Conservation (phyloP, 1,139 yeast genomes). For the Schizosaccharomyces versatilis region DNA sequence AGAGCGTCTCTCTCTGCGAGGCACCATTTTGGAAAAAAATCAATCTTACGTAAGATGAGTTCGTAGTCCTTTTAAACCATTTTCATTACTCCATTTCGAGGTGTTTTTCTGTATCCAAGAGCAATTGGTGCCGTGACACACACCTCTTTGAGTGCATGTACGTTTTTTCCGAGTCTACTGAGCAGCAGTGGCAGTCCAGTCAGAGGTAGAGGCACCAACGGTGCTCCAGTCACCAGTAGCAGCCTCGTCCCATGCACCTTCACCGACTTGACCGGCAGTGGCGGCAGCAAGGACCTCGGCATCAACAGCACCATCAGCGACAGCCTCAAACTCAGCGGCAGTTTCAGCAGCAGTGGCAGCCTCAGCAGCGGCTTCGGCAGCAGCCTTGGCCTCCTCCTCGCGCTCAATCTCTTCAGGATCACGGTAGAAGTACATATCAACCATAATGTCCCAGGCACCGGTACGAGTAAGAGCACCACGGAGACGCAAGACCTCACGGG, state of each 20-base stretch:
- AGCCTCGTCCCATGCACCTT: background rate
- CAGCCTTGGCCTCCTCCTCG: constrained; percentile 45
- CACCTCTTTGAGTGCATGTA: no score
- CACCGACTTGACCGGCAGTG: constrained; percentile 3
- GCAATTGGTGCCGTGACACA: no score
- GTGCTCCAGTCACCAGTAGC: constrained; percentile 2
- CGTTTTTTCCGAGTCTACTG: no score
- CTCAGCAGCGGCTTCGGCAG: constrained; percentile 25
- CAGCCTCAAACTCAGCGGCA: constrained; percentile 27
- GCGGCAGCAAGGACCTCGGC: constrained; percentile 2
- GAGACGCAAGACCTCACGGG: constrained; percentile 98
- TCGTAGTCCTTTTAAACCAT: no score
- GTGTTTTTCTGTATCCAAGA: no score
- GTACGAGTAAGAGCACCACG: constrained; percentile 95
- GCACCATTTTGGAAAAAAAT: no score
- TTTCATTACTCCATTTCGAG: no score
- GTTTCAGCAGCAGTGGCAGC: constrained; percentile 30
- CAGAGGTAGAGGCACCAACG: constrained; percentile 1
- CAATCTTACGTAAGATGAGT: no score
- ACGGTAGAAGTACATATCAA: constrained; percentile 98
- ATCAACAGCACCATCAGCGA: constrained; percentile 42
- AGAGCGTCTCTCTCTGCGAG: no score
- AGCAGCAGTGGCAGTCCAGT: constrained; percentile 1
- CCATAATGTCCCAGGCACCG: constrained; percentile 97
- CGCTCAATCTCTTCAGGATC: constrained; percentile 91